Evolutionary conservation across 768 basidiomycete genomes (phyloP).

Genomic region (Calocybe gangraenosa): DNA sequence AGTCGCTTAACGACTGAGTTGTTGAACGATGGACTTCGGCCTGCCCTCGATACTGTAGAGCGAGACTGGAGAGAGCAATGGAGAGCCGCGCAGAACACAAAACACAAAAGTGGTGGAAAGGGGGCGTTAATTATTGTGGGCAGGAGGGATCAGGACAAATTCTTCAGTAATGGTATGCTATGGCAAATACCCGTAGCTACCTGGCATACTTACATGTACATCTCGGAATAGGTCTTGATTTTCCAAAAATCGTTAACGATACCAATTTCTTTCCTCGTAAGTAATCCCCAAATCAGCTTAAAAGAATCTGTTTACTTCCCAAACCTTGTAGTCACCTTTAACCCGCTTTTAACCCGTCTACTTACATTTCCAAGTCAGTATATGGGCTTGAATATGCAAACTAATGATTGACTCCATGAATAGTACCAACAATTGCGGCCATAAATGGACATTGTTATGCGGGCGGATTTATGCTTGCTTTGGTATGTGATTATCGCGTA

Average conservation of each 20-base stretch:
- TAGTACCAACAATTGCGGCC: slow-evolving; percentile 76
- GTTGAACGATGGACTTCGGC: slow-evolving; percentile 56
- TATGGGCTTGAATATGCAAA: slow-evolving; percentile 3
- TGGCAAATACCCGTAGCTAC: not conserved
- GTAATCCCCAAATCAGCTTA: slow-evolving; percentile 12
- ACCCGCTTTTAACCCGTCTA: slow-evolving; percentile 66
- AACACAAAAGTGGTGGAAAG: slow-evolving; percentile 48
- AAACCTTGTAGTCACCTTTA: slow-evolving; percentile 52
- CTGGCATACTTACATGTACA: not conserved
- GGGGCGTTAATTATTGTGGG: slow-evolving; percentile 80
- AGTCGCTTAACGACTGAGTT: slow-evolving; percentile 60
- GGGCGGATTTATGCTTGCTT: slow-evolving; percentile 72
- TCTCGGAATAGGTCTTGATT: slow-evolving; percentile 54
- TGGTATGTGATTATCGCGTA: slow-evolving; percentile 85
- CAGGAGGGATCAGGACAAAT: slow-evolving; percentile 73
- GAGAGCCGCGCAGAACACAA: slow-evolving; percentile 36
- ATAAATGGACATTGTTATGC: slow-evolving; percentile 88
- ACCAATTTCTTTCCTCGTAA: slow-evolving; percentile 65
- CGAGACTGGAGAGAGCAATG: slow-evolving; percentile 61
- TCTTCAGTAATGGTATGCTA: slow-evolving; percentile 75
- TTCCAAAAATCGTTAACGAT: slow-evolving; percentile 44
- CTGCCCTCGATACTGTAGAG: slow-evolving; percentile 72
- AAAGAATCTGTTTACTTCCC: slow-evolving; percentile 4
- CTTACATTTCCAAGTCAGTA: slow-evolving; percentile 71
- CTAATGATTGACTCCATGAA: not conserved